Evolutionary conservation across 352 stramenopile species (phyloP).

Genomic region (Phytophthora tubulina): DNA sequence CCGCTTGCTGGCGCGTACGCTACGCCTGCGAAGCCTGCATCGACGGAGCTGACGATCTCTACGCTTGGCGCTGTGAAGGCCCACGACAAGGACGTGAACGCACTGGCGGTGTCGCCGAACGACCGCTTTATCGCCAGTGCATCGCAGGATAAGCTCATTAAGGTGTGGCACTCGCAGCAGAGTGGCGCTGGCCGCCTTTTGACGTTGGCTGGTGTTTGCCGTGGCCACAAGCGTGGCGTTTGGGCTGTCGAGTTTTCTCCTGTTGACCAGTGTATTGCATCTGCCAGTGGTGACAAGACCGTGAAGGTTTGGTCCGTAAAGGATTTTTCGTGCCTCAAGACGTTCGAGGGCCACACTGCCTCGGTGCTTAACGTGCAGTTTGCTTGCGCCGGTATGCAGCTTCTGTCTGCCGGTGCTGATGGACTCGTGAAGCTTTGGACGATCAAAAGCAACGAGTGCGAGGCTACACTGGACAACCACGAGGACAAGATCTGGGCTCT

Average conservation of each 20-base stretch:
- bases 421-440: conserved; percentile 99
- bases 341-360: conserved; percentile 95
- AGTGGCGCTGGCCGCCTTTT: conserved; percentile 77
- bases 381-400: conserved; percentile 91
- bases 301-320: conserved; percentile 97
- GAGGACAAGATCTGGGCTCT: conserved; percentile 98
- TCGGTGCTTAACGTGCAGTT: conserved; percentile 93
- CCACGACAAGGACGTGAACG: conserved; percentile 98
- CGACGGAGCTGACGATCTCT: conserved; percentile 58
- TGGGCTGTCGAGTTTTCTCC: conserved; percentile 98
- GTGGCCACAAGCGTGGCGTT: conserved; percentile 97
- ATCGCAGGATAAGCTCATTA: conserved; percentile 98
- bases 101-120: conserved; percentile 95
- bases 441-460: conserved; percentile 98
- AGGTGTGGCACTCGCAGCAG: conserved; percentile 93
- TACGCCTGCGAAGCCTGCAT: conserved; percentile 43
- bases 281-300: conserved; percentile 96
- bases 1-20: conserved; percentile 61
- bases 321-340: conserved; percentile 97
- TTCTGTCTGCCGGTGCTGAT: conserved; percentile 96
- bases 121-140: conserved; percentile 97
- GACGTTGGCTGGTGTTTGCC: conserved; percentile 91
- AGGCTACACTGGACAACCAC: conserved; percentile 97
- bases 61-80: conserved; percentile 81
- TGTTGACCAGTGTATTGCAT: conserved; percentile 96